Conservation (phyloP, 495 filamentous ascomycete genomes). For the Aspergillus kassunensis region DNA sequence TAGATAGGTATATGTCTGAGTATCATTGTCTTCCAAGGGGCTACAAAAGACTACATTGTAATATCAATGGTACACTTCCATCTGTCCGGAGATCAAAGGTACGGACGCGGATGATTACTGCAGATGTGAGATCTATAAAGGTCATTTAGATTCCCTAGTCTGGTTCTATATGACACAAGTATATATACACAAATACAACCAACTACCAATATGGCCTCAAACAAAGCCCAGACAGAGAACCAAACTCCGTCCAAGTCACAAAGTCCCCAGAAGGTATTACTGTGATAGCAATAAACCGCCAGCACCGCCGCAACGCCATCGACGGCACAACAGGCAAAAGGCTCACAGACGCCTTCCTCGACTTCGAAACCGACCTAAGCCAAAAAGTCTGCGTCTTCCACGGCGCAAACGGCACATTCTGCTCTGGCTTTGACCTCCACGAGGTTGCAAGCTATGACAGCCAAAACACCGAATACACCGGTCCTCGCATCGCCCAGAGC, state of each 20-base stretch:
- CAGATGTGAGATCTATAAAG: too few species aligned
- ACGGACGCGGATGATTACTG: too few species aligned
- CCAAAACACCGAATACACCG: not conserved
- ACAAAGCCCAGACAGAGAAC: too few species aligned
- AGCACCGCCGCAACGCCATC: slow-evolving; percentile 36
- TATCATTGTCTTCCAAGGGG: too few species aligned
- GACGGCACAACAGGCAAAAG: slow-evolving; percentile 34
- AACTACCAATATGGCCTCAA: too few species aligned
- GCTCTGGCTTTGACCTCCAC: slow-evolving; percentile 45
- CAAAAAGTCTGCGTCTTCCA: slow-evolving; percentile 46
- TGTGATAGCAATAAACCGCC: slow-evolving; percentile 40
- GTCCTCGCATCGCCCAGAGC: not conserved
- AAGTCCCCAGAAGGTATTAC: slow-evolving; percentile 41
- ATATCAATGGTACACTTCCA: too few species aligned
- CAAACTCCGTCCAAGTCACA: not conserved
- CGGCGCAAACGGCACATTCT: slow-evolving; percentile 37
- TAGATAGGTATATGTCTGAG: too few species aligned
- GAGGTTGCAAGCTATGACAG: slow-evolving; percentile 22
- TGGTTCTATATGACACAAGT: too few species aligned
- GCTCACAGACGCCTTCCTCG: slow-evolving; percentile 36
- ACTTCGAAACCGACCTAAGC: slow-evolving; percentile 38
- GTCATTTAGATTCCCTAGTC: too few species aligned
- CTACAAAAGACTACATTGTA: too few species aligned
- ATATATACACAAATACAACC: too few species aligned
- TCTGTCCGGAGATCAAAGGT: too few species aligned